These are phyloP conservation scores for Beauveria pseudobassiana DNA, from an alignment of 2,329 filamentous ascomycete genomes.

Conservation along the genomic window DNA sequence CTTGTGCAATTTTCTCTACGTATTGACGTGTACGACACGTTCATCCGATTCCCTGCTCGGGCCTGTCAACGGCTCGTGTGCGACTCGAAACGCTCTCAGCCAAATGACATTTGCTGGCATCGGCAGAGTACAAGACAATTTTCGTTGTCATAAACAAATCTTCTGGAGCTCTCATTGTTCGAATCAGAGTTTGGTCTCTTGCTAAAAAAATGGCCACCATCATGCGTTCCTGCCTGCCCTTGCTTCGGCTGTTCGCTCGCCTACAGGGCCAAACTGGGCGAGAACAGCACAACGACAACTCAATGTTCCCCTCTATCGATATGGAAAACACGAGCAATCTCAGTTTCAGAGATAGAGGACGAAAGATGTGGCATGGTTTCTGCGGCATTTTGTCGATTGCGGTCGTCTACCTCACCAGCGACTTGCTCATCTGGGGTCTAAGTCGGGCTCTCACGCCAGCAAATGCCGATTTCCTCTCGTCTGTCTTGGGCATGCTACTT, in stretches of 20 bases:
- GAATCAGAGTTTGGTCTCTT: not conserved
- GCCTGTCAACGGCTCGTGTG: not conserved
- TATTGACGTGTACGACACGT: not conserved
- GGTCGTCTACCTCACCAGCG: slow-evolving; percentile 32
- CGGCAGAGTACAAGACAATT: too few relatives aligned
- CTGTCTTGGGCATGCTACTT: slow-evolving; percentile 40
- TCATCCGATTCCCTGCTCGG: not conserved
- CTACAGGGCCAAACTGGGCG: not conserved
- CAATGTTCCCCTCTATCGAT: not conserved
- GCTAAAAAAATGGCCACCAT: not conserved
- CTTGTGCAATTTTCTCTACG: not conserved
- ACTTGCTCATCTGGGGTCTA: slow-evolving; percentile 40
- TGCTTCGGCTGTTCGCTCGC: not conserved
- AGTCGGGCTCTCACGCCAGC: slow-evolving; percentile 26
- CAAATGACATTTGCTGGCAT: not conserved
- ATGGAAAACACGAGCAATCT: not conserved
- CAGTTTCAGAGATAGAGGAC: not conserved
- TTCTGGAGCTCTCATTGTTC: not conserved
- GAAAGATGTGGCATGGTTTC: not conserved
- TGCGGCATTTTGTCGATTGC: slow-evolving; percentile 25
- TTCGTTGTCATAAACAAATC: not conserved
- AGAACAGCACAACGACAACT: not conserved
- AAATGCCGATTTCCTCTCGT: slow-evolving; percentile 36
- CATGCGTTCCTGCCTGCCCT: slow-evolving; percentile 1
- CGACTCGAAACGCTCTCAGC: not conserved